These are phyloP conservation scores for Fusarium longipes DNA, from an alignment of 2,329 filamentous ascomycete genomes.

Conservation along the genomic window DNA sequence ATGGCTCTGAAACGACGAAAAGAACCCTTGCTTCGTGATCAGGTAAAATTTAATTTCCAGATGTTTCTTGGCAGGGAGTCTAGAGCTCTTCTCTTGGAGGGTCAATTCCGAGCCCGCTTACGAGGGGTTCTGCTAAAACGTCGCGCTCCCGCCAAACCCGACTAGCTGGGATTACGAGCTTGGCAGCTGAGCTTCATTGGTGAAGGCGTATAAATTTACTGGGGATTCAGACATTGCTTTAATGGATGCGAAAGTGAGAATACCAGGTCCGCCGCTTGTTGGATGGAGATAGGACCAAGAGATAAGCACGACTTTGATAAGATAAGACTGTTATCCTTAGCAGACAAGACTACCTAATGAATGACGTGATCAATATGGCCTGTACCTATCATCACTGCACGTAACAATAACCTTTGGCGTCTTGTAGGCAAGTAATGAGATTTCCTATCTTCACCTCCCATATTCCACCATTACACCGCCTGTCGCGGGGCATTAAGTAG, in stretches of 20 bases:
- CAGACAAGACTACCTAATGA: neutral
- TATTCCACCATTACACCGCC: neutral
- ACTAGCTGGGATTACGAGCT: neutral
- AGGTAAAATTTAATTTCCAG: constrained; percentile 18
- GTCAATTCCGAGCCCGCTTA: neutral
- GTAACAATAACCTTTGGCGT: too few species aligned
- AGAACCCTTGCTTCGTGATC: neutral
- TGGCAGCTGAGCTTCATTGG: constrained; percentile 11
- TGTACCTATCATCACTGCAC: too few species aligned
- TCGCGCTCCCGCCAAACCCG: neutral
- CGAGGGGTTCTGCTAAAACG: neutral
- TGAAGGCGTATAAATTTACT: neutral
- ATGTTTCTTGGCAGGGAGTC: constrained; percentile 13
- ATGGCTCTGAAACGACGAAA: constrained; percentile 1
- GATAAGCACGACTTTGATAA: neutral
- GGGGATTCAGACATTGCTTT: neutral
- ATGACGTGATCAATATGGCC: too few species aligned
- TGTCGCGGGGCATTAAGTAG: neutral
- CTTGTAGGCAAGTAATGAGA: neutral
- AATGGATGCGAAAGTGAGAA: neutral
- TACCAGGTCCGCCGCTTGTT: neutral
- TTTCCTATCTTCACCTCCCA: neutral
- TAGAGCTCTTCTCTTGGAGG: neutral
- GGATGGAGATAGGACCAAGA: constrained; percentile 6
- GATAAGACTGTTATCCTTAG: neutral